These are phyloP conservation scores for Gossypium trilobum DNA, from an alignment of 441 rosid species.

Conservation along the genomic window DNA sequence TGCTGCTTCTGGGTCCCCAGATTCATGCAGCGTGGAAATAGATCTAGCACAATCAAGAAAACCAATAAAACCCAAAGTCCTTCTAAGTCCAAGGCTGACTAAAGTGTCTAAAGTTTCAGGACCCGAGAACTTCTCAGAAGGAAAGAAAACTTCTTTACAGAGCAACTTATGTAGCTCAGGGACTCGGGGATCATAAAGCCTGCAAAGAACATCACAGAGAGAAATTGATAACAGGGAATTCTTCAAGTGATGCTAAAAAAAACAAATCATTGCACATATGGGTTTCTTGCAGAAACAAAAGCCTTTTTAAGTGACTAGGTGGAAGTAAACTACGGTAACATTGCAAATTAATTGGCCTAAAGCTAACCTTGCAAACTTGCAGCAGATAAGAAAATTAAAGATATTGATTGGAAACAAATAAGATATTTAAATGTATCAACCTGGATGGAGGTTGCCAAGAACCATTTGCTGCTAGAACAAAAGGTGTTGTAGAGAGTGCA, in stretches of 20 bases:
- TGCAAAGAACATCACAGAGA: conserved; percentile 34
- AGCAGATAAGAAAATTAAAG: not conserved
- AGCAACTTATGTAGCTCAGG: conserved; percentile 63
- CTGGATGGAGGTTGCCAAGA: conserved; percentile 92
- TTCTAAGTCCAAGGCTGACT: conserved; percentile 69
- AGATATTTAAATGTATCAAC: conserved; percentile 26
- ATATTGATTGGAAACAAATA: not conserved
- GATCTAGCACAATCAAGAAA: conserved; percentile 88
- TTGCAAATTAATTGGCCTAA: not conserved
- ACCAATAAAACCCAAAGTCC: conserved; percentile 53
- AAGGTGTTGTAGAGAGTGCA: conserved; percentile 54
- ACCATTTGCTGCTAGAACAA: conserved; percentile 83
- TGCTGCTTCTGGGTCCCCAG: conserved; percentile 46
- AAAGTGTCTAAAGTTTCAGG: conserved; percentile 68
- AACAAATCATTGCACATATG: not conserved
- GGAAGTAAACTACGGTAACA: not conserved
- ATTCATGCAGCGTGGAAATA: conserved; percentile 56
- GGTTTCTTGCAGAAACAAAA: not conserved
- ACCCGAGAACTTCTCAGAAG: conserved; percentile 66
- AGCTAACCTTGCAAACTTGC: conserved; percentile 7
- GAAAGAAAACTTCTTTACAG: conserved; percentile 69
- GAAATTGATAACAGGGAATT: conserved; percentile 8
- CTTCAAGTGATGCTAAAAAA: not conserved
- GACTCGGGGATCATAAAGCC: conserved; percentile 94
- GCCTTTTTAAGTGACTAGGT: not conserved